Conservation (phyloP, 177 flowering plant species). For the Vitis hybrid region DNA sequence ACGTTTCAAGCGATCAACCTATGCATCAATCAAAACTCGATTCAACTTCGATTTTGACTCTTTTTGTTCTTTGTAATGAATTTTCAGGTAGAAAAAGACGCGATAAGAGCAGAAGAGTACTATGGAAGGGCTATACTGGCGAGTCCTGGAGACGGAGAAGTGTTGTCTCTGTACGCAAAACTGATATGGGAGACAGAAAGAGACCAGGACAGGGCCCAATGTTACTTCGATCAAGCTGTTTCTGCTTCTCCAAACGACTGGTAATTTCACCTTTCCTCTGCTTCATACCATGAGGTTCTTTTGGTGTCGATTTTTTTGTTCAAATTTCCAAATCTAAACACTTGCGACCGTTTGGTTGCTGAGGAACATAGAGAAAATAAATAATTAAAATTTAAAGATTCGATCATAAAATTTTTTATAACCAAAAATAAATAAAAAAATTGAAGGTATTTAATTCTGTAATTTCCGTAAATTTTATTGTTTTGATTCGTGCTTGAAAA, state of each 20-base stretch:
- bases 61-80: not conserved
- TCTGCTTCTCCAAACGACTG: conserved; percentile 67
- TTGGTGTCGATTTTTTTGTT: too few relatives aligned
- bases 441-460: too few relatives aligned
- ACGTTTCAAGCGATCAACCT: too few relatives aligned
- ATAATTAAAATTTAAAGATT: not conserved
- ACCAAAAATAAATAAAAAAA: too few relatives aligned
- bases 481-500: too few relatives aligned
- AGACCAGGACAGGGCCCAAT: conserved; percentile 57
- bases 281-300: too few relatives aligned
- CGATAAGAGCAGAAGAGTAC: conserved; percentile 65
- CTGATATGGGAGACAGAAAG: conserved; percentile 69
- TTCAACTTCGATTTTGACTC: not conserved
- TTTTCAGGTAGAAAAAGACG: conserved; percentile 58
- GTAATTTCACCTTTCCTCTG: conserved; percentile 24
- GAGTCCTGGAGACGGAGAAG: conserved; percentile 72
- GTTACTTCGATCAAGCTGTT: conserved; percentile 75
- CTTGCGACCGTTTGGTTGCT: not conserved
- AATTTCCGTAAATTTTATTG: too few relatives aligned
- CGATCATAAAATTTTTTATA: too few relatives aligned
- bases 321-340: not conserved
- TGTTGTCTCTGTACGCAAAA: conserved; percentile 63
- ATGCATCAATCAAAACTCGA: not conserved
- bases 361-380: not conserved
- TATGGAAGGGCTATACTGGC: conserved; percentile 84